phyloP scores from a whole-genome alignment of 2,329 filamentous ascomycete species.

The Monilinia polystroma region DNA sequence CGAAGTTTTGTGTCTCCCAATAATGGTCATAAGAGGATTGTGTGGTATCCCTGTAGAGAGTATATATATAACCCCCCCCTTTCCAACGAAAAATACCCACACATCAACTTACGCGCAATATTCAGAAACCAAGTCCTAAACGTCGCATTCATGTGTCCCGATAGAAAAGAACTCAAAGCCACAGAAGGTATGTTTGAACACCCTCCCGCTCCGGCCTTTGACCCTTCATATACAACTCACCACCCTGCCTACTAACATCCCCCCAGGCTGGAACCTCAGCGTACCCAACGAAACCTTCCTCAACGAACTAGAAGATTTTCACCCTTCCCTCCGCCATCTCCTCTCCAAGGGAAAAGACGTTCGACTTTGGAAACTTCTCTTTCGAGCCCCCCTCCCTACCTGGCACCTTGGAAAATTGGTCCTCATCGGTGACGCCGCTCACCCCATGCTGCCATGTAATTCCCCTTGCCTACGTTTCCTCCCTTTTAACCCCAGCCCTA shows the following conservation, averaged over 20 bases:
- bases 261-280: constrained; percentile 8
- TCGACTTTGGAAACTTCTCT: constrained; percentile 20
- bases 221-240: neutral
- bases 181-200: neutral
- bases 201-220: neutral
- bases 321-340: neutral
- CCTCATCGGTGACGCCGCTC: constrained; percentile 65
- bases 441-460: constrained; percentile 60
- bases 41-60: constrained; percentile 50
- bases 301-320: constrained; percentile 33
- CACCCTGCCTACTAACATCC: neutral
- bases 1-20: constrained; percentile 44
- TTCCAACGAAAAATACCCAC: too few relatives aligned
- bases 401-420: constrained; percentile 58
- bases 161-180: constrained; percentile 15
- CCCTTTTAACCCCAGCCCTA: too few relatives aligned
- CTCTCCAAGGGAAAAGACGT: constrained; percentile 20
- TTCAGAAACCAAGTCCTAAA: constrained; percentile 26
- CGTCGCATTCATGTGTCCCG: constrained; percentile 27
- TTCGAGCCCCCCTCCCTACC: constrained; percentile 41
- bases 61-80: constrained; percentile 45
- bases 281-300: neutral
- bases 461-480: neutral
- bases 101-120: constrained; percentile 27
- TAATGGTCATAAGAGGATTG: constrained; percentile 43